phyloP scores from a whole-genome alignment of 805 yeast genomes.

The Vanderwaltozyma polyspora region DNA sequence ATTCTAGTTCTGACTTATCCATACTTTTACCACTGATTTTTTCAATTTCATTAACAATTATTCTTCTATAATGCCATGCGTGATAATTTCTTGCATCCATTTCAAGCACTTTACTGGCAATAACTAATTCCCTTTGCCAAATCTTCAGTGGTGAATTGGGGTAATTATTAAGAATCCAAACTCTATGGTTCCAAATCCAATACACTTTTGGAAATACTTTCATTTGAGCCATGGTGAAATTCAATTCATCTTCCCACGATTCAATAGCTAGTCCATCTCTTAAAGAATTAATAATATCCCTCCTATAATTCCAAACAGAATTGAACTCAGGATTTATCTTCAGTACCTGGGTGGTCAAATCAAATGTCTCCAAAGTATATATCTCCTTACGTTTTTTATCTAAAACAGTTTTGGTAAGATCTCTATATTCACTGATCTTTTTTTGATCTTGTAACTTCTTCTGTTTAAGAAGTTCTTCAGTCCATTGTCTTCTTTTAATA shows the following conservation, averaged over 20 bases:
- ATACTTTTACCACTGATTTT: slow-evolving; percentile 18
- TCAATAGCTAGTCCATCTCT: slow-evolving; percentile 15
- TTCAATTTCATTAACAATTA: slow-evolving; percentile 37
- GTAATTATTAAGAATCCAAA: slow-evolving; percentile 60
- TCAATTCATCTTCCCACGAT: slow-evolving; percentile 44
- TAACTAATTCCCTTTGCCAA: slow-evolving; percentile 61
- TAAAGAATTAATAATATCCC: slow-evolving; percentile 45
- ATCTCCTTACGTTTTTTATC: slow-evolving; percentile 19
- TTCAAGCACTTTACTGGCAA: slow-evolving; percentile 57
- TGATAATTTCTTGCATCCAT: slow-evolving; percentile 80
- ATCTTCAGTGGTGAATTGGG: slow-evolving; percentile 32
- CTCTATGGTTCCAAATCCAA: slow-evolving; percentile 93
- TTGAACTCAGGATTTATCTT: slow-evolving; percentile 75
- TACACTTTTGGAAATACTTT: slow-evolving; percentile 75
- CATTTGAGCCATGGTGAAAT: slow-evolving; percentile 47
- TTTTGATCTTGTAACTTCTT: slow-evolving; percentile 48
- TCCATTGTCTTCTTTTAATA: slow-evolving; percentile 46
- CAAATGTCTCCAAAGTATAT: slow-evolving; percentile 33
- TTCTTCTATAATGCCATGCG: slow-evolving; percentile 91
- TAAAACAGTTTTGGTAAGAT: slow-evolving; percentile 36
- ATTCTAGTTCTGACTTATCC: slow-evolving; percentile 51
- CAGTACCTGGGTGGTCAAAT: slow-evolving; percentile 46
- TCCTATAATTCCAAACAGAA: slow-evolving; percentile 80
- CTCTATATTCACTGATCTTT: slow-evolving; percentile 47
- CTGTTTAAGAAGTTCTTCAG: slow-evolving; percentile 42